These are phyloP conservation scores for Russula olivacea DNA, from an alignment of 768 basidiomycete genomes.

Conservation along the genomic window DNA sequence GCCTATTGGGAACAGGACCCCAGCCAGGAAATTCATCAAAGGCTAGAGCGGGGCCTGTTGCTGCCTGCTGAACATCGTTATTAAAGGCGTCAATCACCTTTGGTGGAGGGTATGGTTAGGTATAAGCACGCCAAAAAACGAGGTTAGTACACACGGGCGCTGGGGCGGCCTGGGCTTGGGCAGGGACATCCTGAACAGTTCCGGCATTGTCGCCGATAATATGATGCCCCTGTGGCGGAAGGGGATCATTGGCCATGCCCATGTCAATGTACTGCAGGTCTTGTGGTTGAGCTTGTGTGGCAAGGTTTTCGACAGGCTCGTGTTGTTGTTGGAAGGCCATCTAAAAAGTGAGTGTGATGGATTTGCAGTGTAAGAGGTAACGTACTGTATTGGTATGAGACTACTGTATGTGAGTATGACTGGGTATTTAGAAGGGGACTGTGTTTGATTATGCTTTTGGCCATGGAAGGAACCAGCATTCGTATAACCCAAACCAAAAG, in stretches of 20 bases:
- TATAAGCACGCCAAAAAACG: background rate
- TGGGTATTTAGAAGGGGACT: too few species aligned
- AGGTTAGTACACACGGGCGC: background rate
- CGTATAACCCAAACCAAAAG: too few species aligned
- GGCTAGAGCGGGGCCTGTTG: too few species aligned
- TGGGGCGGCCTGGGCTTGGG: background rate
- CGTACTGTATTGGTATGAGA: too few species aligned
- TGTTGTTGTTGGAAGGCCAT: too few species aligned
- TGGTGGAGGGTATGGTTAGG: background rate
- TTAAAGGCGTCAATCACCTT: background rate
- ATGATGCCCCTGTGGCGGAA: background rate
- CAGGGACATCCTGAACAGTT: background rate
- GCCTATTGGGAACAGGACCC: background rate
- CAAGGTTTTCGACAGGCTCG: background rate
- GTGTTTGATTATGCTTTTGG: too few species aligned
- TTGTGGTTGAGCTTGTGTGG: background rate
- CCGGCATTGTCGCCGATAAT: background rate
- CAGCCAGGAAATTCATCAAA: background rate
- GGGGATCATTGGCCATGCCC: background rate
- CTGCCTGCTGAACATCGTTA: background rate
- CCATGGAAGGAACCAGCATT: too few species aligned
- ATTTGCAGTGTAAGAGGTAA: too few species aligned
- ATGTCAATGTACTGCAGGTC: background rate
- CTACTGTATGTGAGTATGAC: too few species aligned
- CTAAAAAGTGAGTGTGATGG: too few species aligned